Conservation (phyloP, 1,139 yeast species). For the Sporopachydermia cereana region DNA sequence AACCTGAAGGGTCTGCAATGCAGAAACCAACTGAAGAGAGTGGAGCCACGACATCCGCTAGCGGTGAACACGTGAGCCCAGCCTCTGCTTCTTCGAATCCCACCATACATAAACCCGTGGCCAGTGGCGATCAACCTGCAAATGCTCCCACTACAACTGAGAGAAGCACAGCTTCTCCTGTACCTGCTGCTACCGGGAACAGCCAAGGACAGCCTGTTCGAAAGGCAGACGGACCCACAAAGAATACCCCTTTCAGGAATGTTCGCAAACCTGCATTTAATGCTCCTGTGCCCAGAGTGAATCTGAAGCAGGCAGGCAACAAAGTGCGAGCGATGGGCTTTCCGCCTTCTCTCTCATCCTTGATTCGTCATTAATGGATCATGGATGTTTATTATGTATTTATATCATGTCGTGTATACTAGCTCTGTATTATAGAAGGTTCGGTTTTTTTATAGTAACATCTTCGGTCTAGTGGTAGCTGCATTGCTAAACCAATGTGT, state of each 20-base stretch:
- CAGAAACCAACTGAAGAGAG: neutral
- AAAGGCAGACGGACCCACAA: neutral
- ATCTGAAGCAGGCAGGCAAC: constrained; percentile 9
- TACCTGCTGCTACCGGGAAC: neutral
- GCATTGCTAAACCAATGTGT: no score
- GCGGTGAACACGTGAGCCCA: neutral
- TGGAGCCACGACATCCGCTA: neutral
- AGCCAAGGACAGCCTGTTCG: no score
- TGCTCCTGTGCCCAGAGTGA: constrained; percentile 2
- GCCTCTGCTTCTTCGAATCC: no score
- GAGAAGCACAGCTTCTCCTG: neutral
- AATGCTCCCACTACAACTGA: neutral
- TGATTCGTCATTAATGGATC: neutral
- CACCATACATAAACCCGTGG: neutral
- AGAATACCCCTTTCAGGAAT: neutral
- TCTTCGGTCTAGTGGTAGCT: no score
- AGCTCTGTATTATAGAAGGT: neutral
- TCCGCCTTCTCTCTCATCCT: constrained; percentile 16
- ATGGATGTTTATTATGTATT: no score
- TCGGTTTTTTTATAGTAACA: no score
- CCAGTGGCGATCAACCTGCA: neutral
- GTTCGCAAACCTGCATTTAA: neutral
- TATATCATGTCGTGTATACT: no score
- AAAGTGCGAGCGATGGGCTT: constrained; percentile 20
- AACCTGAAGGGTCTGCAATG: neutral